Conservation (phyloP, 2,329 filamentous ascomycete genomes). For the Emericellopsis cladophorae region DNA sequence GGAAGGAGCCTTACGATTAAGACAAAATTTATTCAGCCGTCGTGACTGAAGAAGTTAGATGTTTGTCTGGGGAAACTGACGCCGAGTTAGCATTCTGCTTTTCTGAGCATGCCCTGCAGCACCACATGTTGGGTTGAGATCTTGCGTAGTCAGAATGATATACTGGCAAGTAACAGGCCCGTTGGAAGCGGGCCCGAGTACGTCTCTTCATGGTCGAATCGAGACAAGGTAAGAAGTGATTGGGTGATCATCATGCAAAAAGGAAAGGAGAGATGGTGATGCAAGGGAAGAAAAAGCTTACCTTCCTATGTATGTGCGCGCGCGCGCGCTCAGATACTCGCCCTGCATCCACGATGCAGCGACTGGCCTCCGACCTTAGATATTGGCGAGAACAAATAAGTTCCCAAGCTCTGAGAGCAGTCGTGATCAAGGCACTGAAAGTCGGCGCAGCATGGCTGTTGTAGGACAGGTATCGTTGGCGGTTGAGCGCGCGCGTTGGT, state of each 20-base stretch:
- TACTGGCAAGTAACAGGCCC: conserved; percentile 88
- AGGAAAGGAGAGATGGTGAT: conserved; percentile 2
- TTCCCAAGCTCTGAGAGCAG: neutral
- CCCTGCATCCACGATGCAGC: no score
- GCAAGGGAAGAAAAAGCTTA: conserved; percentile 2
- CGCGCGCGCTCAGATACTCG: no score
- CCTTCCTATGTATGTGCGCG: neutral
- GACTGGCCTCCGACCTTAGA: no score
- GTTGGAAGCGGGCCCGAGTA: conserved; percentile 47
- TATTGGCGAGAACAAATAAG: neutral
- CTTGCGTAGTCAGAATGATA: conserved; percentile 54
- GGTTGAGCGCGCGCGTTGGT: neutral
- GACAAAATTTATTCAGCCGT: no score
- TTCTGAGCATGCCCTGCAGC: neutral
- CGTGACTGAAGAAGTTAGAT: no score
- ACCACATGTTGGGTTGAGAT: conserved; percentile 1
- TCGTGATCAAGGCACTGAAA: neutral
- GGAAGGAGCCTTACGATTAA: conserved; percentile 6
- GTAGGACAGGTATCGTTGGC: neutral
- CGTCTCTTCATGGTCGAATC: conserved; percentile 79
- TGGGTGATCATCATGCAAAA: conserved; percentile 54
- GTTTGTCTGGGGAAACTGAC: no score
- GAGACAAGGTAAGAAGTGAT: conserved; percentile 76
- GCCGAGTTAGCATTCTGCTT: no score
- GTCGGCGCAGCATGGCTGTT: neutral